These are phyloP conservation scores for Aureobasidium sp. DNA, from an alignment of 2,329 filamentous ascomycete genomes.

Conservation along the genomic window DNA sequence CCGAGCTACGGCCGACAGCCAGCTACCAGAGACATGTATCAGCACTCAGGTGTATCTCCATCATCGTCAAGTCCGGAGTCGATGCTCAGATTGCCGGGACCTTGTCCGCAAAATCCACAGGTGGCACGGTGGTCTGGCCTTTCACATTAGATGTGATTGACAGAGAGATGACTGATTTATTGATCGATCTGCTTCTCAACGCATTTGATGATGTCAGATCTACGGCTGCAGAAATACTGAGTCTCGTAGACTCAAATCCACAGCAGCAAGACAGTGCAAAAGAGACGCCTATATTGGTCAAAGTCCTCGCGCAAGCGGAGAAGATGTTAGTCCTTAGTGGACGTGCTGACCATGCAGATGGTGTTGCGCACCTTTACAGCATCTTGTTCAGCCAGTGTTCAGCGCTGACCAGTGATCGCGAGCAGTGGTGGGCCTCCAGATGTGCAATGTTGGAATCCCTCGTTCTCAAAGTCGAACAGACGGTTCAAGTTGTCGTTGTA, in stretches of 20 bases:
- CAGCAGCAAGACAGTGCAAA: not conserved
- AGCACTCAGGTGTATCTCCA: slow-evolving; percentile 62
- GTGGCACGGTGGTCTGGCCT: slow-evolving; percentile 44
- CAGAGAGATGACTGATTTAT: slow-evolving; percentile 46
- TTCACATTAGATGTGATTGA: slow-evolving; percentile 41
- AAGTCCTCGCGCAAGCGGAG: slow-evolving; percentile 34
- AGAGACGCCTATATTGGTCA: not conserved
- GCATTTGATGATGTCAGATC: slow-evolving; percentile 87
- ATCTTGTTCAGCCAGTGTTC: slow-evolving; percentile 49
- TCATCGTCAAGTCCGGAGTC: slow-evolving; percentile 63
- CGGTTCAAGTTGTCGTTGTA: slow-evolving; percentile 54
- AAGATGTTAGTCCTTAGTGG: slow-evolving; percentile 61
- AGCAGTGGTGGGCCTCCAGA: slow-evolving; percentile 31
- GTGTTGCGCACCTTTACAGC: slow-evolving; percentile 70
- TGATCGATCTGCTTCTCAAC: slow-evolving; percentile 77
- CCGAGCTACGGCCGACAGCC: slow-evolving; percentile 69
- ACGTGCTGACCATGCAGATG: slow-evolving; percentile 86
- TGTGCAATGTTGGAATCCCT: slow-evolving; percentile 51
- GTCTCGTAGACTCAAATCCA: slow-evolving; percentile 35
- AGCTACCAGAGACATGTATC: slow-evolving; percentile 89
- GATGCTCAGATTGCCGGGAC: slow-evolving; percentile 41
- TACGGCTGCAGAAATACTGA: slow-evolving; percentile 41
- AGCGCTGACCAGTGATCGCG: not conserved
- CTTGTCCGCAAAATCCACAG: slow-evolving; percentile 41
- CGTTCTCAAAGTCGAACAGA: slow-evolving; percentile 55